These are phyloP conservation scores for Myxozyma nipponensis DNA, from an alignment of 805 yeast genomes.

Conservation along the genomic window DNA sequence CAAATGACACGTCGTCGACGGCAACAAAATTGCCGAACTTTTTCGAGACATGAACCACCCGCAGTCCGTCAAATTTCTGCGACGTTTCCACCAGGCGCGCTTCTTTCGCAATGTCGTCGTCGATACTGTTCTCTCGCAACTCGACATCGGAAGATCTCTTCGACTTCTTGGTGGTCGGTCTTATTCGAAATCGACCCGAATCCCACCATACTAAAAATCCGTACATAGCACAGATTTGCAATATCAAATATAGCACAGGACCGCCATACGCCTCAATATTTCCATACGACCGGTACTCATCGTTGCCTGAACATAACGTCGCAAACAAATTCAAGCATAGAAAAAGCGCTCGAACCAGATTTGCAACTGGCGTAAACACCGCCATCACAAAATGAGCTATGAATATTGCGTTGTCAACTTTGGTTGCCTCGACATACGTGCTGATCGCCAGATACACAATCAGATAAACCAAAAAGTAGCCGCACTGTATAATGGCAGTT, in stretches of 20 bases:
- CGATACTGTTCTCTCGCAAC: conserved; percentile 1
- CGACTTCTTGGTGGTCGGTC: not conserved
- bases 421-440: conserved; percentile 33
- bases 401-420: conserved; percentile 25
- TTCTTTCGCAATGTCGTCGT: conserved; percentile 30
- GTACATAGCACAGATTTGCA: conserved; percentile 31
- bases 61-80: conserved; percentile 28
- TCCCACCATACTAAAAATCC: conserved; percentile 36
- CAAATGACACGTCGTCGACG: conserved; percentile 37
- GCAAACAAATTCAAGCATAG: conserved; percentile 36
- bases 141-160: not conserved
- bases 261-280: conserved; percentile 36
- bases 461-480: conserved; percentile 34
- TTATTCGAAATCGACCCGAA: conserved; percentile 33
- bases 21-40: conserved; percentile 28
- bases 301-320: conserved; percentile 30
- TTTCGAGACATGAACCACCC: conserved; percentile 34
- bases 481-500: conserved; percentile 36
- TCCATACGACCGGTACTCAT: conserved; percentile 29
- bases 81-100: conserved; percentile 27
- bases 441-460: conserved; percentile 33
- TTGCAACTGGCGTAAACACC: conserved; percentile 33
- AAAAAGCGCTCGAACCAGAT: conserved; percentile 33
- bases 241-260: conserved; percentile 34
- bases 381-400: conserved; percentile 33